Conservation (phyloP, 176 grass and related monocot species). For the Paspalum notatum region DNA sequence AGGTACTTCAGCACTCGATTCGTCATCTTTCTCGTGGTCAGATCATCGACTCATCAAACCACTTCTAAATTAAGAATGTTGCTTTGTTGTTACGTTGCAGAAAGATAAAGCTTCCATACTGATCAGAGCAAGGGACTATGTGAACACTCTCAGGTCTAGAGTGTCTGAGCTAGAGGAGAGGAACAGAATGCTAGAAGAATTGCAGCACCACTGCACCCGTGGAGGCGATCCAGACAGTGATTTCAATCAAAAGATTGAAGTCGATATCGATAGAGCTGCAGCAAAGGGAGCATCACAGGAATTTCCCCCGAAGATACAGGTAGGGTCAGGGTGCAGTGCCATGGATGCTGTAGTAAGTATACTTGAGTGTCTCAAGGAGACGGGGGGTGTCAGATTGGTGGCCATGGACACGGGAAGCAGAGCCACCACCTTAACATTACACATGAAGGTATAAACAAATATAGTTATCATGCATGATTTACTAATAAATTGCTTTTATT, state of each 20-base stretch:
- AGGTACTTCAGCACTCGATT: constrained; percentile 6
- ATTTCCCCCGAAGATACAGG: constrained; percentile 22
- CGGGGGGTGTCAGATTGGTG: constrained; percentile 10
- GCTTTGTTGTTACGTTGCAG: constrained; percentile 2
- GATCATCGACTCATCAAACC: background rate
- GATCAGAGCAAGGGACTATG: constrained; percentile 39
- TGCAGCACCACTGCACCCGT: background rate
- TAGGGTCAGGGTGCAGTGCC: constrained; percentile 11
- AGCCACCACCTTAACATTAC: constrained; percentile 16
- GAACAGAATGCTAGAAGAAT: constrained; percentile 31
- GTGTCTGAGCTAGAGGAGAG: constrained; percentile 38
- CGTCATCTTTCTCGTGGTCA: background rate
- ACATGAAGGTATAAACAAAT: constrained; percentile 9
- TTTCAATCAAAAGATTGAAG: background rate
- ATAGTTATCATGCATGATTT: background rate
- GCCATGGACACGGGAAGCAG: constrained; percentile 15
- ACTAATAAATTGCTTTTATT: background rate
- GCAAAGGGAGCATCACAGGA: background rate
- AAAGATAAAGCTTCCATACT: constrained; percentile 53
- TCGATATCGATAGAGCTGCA: background rate
- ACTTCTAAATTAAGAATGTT: background rate
- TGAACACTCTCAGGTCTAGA: constrained; percentile 33
- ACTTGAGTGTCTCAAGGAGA: constrained; percentile 32
- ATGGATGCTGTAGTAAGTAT: constrained; percentile 16
- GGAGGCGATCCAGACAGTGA: background rate